These are phyloP conservation scores for Cylindrotheca fusiformis DNA, from an alignment of 108 stramenopile genomes.

Conservation along the genomic window DNA sequence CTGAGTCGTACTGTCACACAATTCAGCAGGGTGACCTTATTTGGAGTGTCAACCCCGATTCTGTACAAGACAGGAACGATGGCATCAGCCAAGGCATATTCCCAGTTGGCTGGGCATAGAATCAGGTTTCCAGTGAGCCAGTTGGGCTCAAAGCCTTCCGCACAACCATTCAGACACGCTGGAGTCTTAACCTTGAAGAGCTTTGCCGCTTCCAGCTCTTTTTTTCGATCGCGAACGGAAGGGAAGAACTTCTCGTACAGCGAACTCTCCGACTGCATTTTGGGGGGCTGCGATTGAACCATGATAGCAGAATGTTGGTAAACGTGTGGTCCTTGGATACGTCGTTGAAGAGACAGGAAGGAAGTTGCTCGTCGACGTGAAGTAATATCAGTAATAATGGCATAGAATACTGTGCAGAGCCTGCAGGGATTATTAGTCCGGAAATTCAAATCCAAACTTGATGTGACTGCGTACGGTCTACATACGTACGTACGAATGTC, in stretches of 20 bases:
- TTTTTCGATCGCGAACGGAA: background rate
- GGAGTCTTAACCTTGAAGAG: background rate
- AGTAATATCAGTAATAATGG: too few species aligned
- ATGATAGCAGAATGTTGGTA: too few species aligned
- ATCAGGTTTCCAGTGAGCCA: background rate
- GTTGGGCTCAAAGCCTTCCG: background rate
- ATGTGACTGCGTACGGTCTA: too few species aligned
- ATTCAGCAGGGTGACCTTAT: background rate
- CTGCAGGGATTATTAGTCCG: too few species aligned
- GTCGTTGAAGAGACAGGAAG: too few species aligned
- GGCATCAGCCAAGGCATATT: background rate
- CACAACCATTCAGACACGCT: background rate
- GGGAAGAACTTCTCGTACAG: background rate
- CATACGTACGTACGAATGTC: too few species aligned
- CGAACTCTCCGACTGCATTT: too few species aligned
- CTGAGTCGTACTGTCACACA: background rate
- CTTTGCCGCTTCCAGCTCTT: background rate
- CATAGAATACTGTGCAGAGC: too few species aligned
- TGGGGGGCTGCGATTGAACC: too few species aligned
- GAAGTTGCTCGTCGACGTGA: too few species aligned
- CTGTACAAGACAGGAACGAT: background rate
- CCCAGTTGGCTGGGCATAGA: background rate
- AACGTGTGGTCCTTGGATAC: too few species aligned
- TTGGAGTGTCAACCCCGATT: background rate
- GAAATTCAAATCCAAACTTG: too few species aligned